A percentile compares a stretch with the other conserved stretches of the same genome.
These are phyloP conservation scores for Haematococcus lacustris DNA, from an alignment of 139 green algal species.

Conservation along the genomic window DNA sequence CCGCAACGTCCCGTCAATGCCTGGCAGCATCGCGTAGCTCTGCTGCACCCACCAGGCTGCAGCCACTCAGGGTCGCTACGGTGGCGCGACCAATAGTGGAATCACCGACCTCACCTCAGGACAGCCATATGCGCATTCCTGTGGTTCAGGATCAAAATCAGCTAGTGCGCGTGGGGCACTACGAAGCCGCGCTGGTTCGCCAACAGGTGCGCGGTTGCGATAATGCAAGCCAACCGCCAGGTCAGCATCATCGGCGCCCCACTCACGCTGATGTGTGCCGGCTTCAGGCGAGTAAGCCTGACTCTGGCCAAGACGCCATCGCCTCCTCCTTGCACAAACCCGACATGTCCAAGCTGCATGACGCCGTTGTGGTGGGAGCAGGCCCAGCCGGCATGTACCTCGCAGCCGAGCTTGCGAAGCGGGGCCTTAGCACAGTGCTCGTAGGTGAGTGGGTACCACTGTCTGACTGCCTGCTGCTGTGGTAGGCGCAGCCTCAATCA, in stretches of 20 bases:
- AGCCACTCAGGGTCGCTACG: no score
- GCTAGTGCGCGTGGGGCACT: constrained; percentile 46
- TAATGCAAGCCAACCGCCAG: neutral
- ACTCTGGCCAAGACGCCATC: constrained; percentile 52
- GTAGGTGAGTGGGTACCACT: constrained; percentile 21
- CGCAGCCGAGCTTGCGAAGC: constrained; percentile 70
- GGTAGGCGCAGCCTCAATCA: no score
- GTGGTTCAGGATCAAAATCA: constrained; percentile 33
- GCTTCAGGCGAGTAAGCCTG: constrained; percentile 57
- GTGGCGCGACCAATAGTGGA: no score
- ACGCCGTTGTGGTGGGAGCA: constrained; percentile 77
- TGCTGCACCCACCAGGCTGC: no score
- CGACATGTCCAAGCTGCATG: constrained; percentile 14
- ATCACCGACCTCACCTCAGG: no score
- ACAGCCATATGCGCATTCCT: no score
- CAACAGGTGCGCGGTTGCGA: constrained; percentile 29
- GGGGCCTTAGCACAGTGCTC: constrained; percentile 67
- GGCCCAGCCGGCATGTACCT: constrained; percentile 86
- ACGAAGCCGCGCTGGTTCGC: constrained; percentile 54
- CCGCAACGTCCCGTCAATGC: no score
- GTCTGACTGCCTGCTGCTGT: no score
- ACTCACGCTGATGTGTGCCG: neutral
- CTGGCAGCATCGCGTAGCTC: no score
- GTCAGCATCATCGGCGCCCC: neutral
- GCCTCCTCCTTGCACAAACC: constrained; percentile 30